Evolutionary conservation across 257 asterid genomes (phyloP).

Genomic region (Solanum infundibuliforme): DNA sequence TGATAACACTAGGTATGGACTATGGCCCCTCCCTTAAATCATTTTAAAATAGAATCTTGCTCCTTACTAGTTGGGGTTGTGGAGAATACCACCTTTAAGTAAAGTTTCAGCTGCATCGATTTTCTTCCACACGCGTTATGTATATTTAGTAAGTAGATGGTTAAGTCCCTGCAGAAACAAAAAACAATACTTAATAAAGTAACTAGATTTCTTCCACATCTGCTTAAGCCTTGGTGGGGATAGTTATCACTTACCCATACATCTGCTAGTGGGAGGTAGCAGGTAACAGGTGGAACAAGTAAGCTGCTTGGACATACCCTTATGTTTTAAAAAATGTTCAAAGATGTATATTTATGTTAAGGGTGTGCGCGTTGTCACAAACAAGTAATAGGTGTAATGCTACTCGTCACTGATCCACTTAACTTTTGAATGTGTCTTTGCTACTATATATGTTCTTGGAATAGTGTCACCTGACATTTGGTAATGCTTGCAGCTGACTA

Average conservation of each 20-base stretch:
- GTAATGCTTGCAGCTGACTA: constrained; percentile 42
- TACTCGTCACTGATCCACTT: neutral
- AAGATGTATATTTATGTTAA: neutral
- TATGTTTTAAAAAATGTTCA: neutral
- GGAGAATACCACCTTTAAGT: neutral
- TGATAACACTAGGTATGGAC: neutral
- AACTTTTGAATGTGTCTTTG: neutral
- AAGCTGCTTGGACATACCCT: neutral
- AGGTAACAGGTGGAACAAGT: neutral
- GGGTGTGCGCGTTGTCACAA: neutral
- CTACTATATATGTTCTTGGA: neutral
- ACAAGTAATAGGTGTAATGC: neutral
- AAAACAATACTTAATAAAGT: neutral
- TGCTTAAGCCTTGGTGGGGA: neutral
- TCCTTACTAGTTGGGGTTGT: neutral
- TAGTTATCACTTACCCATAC: neutral
- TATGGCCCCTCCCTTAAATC: neutral
- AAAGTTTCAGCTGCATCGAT: neutral
- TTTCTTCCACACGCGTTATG: neutral
- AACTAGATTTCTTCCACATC: neutral
- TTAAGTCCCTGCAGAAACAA: neutral
- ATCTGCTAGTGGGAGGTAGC: neutral
- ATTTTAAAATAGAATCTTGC: neutral
- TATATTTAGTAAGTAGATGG: neutral
- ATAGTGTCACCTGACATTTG: neutral